Evolutionary conservation across 2,329 filamentous ascomycete species (phyloP).

Genomic region (Nothophaeocryptopus gaeumannii): DNA sequence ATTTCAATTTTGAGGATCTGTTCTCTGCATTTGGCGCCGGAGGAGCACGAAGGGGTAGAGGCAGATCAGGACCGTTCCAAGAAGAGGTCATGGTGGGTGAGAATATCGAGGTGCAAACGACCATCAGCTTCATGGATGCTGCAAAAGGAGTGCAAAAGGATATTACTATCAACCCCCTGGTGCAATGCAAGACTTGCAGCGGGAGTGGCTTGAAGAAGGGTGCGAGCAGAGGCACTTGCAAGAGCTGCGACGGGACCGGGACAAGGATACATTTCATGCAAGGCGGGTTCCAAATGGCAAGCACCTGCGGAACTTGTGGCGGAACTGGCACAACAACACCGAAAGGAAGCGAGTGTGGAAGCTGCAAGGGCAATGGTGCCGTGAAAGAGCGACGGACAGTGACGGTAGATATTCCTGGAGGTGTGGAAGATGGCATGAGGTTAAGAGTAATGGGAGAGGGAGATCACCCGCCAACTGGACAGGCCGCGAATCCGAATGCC

Average conservation of each 20-base stretch:
- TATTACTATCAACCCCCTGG: constrained; percentile 79
- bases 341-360: constrained; percentile 73
- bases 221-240: constrained; percentile 69
- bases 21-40: constrained; percentile 82
- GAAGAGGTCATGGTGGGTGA: constrained; percentile 86
- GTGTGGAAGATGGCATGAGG: constrained; percentile 95
- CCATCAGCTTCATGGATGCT: constrained; percentile 92
- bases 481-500: constrained; percentile 60
- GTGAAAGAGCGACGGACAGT: constrained; percentile 79
- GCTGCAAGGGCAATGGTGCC: constrained; percentile 80
- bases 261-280: constrained; percentile 84
- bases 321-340: constrained; percentile 76
- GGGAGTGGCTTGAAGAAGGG: constrained; percentile 84
- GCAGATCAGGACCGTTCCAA: constrained; percentile 65
- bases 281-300: constrained; percentile 93
- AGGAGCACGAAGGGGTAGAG: constrained; percentile 47
- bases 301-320: constrained; percentile 77
- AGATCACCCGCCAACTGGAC: constrained; percentile 77
- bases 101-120: constrained; percentile 91
- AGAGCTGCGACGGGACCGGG: constrained; percentile 79
- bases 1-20: constrained; percentile 94
- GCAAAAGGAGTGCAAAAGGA: constrained; percentile 87
- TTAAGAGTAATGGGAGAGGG: constrained; percentile 81
- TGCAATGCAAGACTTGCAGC: constrained; percentile 75
- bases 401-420: constrained; percentile 86